phyloP scores from a whole-genome alignment of 805 yeast species.

The Barnettozyma sp. region DNA sequence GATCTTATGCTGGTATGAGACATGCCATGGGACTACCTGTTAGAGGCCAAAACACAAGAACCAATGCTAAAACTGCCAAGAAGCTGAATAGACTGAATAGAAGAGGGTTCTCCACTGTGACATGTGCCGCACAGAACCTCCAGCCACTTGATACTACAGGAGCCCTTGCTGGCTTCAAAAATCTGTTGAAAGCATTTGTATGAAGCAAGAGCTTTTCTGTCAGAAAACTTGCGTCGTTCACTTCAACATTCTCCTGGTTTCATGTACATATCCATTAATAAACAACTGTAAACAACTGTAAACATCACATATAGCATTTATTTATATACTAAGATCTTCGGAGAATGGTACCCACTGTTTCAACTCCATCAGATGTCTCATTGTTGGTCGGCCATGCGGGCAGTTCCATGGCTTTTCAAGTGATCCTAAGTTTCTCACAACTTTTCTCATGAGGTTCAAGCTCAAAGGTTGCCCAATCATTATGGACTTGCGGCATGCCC shows the following conservation, averaged over 20 bases:
- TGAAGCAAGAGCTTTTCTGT: too few species aligned
- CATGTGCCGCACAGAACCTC: too few species aligned
- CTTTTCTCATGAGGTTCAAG: constrained; percentile 50
- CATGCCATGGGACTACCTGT: constrained; percentile 81
- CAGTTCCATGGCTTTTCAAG: constrained; percentile 89
- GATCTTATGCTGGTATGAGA: constrained; percentile 82
- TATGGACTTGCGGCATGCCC: constrained; percentile 89
- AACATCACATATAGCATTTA: too few species aligned
- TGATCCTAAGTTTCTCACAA: constrained; percentile 60
- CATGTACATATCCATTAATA: constrained; percentile 6
- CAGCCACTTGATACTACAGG: constrained; percentile 9
- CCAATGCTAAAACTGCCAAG: constrained; percentile 86
- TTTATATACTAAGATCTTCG: constrained; percentile 34
- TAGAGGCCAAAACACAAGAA: constrained; percentile 86
- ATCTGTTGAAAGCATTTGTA: constrained; percentile 18
- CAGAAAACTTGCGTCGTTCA: too few species aligned
- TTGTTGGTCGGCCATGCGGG: constrained; percentile 97
- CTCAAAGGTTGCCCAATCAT: constrained; percentile 83
- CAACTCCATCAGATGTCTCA: constrained; percentile 77
- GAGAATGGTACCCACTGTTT: constrained; percentile 38
- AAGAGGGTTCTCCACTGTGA: constrained; percentile 32
- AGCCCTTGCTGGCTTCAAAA: constrained; percentile 20
- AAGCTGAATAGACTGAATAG: constrained; percentile 75
- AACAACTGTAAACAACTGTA: background rate
- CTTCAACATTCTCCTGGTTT: background rate